phyloP scores from a whole-genome alignment of 192 early-diverging fungal species.

The Piromyces finnis region DNA sequence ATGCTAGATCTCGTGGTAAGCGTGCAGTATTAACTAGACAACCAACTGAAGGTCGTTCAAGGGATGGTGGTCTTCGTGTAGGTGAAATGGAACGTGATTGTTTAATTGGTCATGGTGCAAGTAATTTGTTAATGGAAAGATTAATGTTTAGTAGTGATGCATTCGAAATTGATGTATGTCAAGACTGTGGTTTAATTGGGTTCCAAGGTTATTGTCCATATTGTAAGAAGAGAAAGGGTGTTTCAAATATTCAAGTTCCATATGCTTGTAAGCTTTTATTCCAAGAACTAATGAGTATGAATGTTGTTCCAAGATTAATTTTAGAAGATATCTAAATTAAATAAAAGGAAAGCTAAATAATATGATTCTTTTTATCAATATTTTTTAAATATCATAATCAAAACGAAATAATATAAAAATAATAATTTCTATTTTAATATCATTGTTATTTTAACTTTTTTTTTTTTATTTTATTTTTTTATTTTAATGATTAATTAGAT shows the following conservation, averaged over 20 bases:
- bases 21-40: conserved; percentile 79
- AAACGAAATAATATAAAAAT: too few relatives aligned
- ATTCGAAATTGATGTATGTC: conserved; percentile 83
- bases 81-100: conserved; percentile 98
- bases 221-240: conserved; percentile 67
- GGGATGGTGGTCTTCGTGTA: conserved; percentile 89
- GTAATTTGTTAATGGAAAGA: conserved; percentile 80
- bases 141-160: conserved; percentile 83
- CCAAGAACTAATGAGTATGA: conserved; percentile 68
- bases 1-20: conserved; percentile 79
- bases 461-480: too few relatives aligned
- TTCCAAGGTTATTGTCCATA: conserved; percentile 28
- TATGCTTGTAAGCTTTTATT: conserved; percentile 95
- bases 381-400: too few relatives aligned
- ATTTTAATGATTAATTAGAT: too few relatives aligned
- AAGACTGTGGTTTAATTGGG: conserved; percentile 77
- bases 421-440: too few relatives aligned
- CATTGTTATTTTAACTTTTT: too few relatives aligned
- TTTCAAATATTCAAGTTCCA: conserved; percentile 85
- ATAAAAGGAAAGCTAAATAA: too few relatives aligned
- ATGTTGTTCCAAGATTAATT: conserved; percentile 17
- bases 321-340: neutral
- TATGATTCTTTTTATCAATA: too few relatives aligned
- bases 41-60: conserved; percentile 85
- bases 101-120: conserved; percentile 89